Conservation (phyloP, 306 rosid species). For the Castanopsis chinensis region DNA sequence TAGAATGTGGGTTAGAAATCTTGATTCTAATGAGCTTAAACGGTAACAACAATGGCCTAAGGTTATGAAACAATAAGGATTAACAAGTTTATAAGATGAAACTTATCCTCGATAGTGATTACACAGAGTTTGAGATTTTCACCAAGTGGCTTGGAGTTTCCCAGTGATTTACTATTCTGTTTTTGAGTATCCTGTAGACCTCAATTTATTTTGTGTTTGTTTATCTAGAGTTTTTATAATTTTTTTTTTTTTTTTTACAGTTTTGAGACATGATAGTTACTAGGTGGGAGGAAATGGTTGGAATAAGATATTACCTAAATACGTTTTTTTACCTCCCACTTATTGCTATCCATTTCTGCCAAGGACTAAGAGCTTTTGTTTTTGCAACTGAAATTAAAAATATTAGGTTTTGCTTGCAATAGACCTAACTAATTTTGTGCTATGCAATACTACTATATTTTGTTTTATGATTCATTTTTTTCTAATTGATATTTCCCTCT, state of each 20-base stretch:
- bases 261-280: conserved; percentile 26
- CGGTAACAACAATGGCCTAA: too few relatives aligned
- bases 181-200: too few relatives aligned
- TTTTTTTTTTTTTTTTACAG: conserved; percentile 15
- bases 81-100: too few relatives aligned
- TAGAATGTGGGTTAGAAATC: too few relatives aligned
- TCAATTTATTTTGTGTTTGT: neutral
- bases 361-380: conserved; percentile 1
- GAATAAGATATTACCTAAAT: conserved; percentile 1
- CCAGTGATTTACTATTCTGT: conserved; percentile 41
- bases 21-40: too few relatives aligned
- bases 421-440: too few relatives aligned
- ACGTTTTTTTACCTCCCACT: neutral
- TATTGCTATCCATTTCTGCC: neutral
- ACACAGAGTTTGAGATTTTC: conserved; percentile 74
- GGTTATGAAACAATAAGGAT: too few relatives aligned
- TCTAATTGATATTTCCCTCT: neutral
- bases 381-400: conserved; percentile 13
- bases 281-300: conserved; percentile 18
- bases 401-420: conserved; percentile 3
- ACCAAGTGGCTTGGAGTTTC: conserved; percentile 82
- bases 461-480: neutral
- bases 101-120: conserved; percentile 66
- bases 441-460: conserved; percentile 1
- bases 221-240: conserved; percentile 24